Percentiles rank a stretch among this genome's conserved stretches.
These are phyloP conservation scores for Floccularia luteovirens DNA, from an alignment of 768 basidiomycete species.

Conservation along the genomic window DNA sequence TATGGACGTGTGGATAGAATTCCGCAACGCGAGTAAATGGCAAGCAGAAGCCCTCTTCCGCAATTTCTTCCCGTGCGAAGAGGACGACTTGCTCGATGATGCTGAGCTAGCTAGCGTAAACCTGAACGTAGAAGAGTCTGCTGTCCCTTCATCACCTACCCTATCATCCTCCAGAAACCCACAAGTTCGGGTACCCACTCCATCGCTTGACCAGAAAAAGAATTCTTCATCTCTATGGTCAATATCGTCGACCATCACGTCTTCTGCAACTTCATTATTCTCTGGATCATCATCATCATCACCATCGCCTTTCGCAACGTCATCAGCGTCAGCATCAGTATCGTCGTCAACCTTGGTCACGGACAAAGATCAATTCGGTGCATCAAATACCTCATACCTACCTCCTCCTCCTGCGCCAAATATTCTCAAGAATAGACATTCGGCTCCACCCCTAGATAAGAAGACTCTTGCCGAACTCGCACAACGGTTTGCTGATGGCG, in stretches of 20 bases:
- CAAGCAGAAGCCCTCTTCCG: slow-evolving; percentile 84
- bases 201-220: too few species aligned
- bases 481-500: slow-evolving; percentile 69
- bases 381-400: slow-evolving; percentile 50
- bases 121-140: slow-evolving; percentile 4
- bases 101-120: slow-evolving; percentile 20
- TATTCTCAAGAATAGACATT: slow-evolving; percentile 49
- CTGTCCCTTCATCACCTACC: background rate
- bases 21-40: slow-evolving; percentile 79
- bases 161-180: too few species aligned
- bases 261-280: slow-evolving; percentile 34
- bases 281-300: slow-evolving; percentile 22
- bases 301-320: slow-evolving; percentile 31
- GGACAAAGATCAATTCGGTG: slow-evolving; percentile 37
- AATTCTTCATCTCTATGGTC: slow-evolving; percentile 28
- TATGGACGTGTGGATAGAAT: slow-evolving; percentile 91
- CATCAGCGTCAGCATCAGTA: slow-evolving; percentile 12
- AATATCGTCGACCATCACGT: slow-evolving; percentile 27
- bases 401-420: slow-evolving; percentile 61
- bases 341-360: background rate
- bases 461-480: slow-evolving; percentile 61
- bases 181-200: slow-evolving; percentile 1
- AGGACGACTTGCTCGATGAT: slow-evolving; percentile 28
- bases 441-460: slow-evolving; percentile 58
- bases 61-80: slow-evolving; percentile 83